phyloP scores from a whole-genome alignment of 2,329 filamentous ascomycete genomes.

The Chaetomiaceae sp. region DNA sequence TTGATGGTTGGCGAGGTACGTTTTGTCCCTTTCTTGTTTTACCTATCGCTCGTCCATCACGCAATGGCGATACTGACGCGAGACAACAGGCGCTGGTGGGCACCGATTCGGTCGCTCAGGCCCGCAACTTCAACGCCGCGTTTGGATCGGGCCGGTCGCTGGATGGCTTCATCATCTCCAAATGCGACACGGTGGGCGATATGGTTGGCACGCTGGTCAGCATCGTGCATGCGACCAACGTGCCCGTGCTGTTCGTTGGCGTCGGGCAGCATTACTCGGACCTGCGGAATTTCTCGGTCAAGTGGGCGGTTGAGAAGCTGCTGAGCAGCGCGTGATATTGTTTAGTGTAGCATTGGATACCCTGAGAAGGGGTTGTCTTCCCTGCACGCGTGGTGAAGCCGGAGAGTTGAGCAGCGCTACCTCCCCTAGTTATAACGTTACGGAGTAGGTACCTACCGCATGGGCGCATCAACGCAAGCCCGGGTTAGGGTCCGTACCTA shows the following conservation, averaged over 20 bases:
- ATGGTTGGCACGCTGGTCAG: conserved; percentile 95
- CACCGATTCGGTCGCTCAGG: conserved; percentile 91
- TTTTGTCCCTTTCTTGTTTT: not conserved
- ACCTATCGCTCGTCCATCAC: no score
- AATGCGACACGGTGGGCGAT: conserved; percentile 98
- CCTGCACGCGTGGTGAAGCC: no score
- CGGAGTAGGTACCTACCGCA: no score
- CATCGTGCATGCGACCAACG: conserved; percentile 94
- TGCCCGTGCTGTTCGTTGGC: conserved; percentile 88
- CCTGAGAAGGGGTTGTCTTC: no score
- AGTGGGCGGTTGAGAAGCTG: conserved; percentile 63
- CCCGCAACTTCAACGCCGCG: conserved; percentile 89
- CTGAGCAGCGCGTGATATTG: conserved; percentile 42
- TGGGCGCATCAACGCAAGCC: no score
- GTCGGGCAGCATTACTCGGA: conserved; percentile 65
- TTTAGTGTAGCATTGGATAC: no score
- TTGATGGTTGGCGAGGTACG: conserved; percentile 74
- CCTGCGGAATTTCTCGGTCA: conserved; percentile 61
- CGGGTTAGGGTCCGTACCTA: conserved; percentile 5
- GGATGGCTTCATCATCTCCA: conserved; percentile 97
- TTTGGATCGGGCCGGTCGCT: conserved; percentile 76
- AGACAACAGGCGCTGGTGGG: conserved; percentile 76
- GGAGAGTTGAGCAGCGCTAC: no score
- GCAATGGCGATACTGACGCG: conserved; percentile 16
- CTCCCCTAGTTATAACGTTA: no score